Conservation (phyloP, 164 flowering plant species). For the Magnolia kwangsiensis region DNA sequence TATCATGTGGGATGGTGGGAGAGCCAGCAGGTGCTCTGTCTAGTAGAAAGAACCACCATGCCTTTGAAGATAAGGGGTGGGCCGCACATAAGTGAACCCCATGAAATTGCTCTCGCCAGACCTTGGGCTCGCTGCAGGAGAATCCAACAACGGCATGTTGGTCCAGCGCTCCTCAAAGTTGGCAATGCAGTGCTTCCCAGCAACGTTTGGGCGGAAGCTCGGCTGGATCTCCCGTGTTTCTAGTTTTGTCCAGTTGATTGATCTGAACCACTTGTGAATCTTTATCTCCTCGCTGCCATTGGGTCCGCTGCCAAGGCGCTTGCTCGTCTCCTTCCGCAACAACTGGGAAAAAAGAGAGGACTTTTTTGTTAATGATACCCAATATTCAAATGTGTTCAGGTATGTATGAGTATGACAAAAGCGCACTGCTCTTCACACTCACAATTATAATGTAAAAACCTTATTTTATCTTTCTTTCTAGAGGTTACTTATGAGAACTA, state of each 20-base stretch:
- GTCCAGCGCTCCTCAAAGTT: conserved; percentile 85
- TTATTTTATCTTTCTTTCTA: no score
- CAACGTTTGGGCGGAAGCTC: conserved; percentile 71
- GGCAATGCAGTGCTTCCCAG: conserved; percentile 67
- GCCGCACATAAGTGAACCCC: conserved; percentile 64
- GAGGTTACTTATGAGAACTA: no score
- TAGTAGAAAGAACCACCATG: conserved; percentile 2
- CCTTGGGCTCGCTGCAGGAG: conserved; percentile 75
- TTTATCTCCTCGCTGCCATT: conserved; percentile 69
- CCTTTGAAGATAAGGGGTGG: conserved; percentile 40
- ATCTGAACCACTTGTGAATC: conserved; percentile 80
- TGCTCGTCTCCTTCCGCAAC: conserved; percentile 70
- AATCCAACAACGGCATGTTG: conserved; percentile 62
- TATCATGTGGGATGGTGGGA: not conserved
- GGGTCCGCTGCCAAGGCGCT: conserved; percentile 70
- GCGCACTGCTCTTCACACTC: no score
- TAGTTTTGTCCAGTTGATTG: conserved; percentile 79
- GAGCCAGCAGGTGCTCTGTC: not conserved
- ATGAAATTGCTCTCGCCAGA: conserved; percentile 43
- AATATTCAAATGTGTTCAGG: no score
- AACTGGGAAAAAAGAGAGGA: conserved; percentile 28
- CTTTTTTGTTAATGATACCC: no score
- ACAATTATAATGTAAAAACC: no score
- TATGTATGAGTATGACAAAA: no score
- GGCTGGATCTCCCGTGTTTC: conserved; percentile 65